These are phyloP conservation scores for Heritiera fomes DNA, from an alignment of 345 rosid genomes.

Conservation along the genomic window DNA sequence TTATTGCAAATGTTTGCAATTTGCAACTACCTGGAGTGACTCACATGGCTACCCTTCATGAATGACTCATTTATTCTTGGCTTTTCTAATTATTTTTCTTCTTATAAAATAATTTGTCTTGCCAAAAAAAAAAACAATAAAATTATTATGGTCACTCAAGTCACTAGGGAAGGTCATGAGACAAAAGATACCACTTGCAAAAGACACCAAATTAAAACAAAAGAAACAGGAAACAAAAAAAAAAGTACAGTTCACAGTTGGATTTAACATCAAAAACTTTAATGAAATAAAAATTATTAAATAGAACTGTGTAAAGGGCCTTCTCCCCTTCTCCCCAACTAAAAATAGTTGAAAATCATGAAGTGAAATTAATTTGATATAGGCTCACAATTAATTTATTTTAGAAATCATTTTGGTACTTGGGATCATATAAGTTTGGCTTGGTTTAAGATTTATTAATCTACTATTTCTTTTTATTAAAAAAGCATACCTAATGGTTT, in stretches of 20 bases:
- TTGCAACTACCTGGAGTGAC: neutral
- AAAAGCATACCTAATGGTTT: too few relatives aligned
- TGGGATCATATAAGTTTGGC: neutral
- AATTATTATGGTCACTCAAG: neutral
- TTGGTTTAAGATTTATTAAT: neutral
- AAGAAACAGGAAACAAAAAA: neutral
- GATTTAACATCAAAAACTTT: neutral
- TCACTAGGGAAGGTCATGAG: neutral
- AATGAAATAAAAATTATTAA: neutral
- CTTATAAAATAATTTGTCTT: neutral
- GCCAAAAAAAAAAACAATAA: neutral
- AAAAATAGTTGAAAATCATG: neutral
- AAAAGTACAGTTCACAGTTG: neutral
- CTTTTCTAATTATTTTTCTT: neutral
- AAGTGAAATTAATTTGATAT: neutral
- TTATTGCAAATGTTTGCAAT: neutral
- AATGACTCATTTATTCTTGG: constrained; percentile 2
- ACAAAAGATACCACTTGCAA: neutral
- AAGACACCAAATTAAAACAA: constrained; percentile 9
- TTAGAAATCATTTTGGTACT: neutral
- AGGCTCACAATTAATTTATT: too few relatives aligned
- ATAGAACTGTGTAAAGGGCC: neutral
- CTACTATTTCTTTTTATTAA: too few relatives aligned
- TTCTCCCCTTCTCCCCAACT: neutral
- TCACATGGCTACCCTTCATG: neutral